Conservation (phyloP, 345 rosid genomes). For the Xanthoceras sorbifolium region DNA sequence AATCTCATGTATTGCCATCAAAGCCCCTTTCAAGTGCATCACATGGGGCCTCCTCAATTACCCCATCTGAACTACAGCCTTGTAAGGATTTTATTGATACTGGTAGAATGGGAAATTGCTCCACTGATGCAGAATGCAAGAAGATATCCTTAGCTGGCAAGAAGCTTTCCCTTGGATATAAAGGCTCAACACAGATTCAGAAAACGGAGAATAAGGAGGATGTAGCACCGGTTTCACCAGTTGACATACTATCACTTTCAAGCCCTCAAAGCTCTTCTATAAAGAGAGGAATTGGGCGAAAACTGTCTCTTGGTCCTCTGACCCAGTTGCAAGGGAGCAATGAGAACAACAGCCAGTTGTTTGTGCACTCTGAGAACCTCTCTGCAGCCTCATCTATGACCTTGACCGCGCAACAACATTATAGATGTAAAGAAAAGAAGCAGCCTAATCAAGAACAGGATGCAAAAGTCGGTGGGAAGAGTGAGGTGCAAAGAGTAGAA, state of each 20-base stretch:
- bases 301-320: conserved; percentile 36
- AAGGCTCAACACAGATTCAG: conserved; percentile 24
- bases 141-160: conserved; percentile 26
- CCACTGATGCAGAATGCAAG: conserved; percentile 15
- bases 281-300: conserved; percentile 27
- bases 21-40: background rate
- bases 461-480: conserved; percentile 18
- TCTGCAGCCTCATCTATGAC: conserved; percentile 14
- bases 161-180: conserved; percentile 52
- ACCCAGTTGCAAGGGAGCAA: conserved; percentile 27
- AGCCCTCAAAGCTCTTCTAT: conserved; percentile 19
- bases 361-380: conserved; percentile 4
- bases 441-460: conserved; percentile 20
- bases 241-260: conserved; percentile 18
- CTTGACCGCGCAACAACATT: background rate
- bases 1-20: conserved; percentile 6
- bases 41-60: conserved; percentile 1
- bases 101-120: conserved; percentile 12
- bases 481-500: conserved; percentile 25
- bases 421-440: conserved; percentile 2
- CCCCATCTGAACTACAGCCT: conserved; percentile 8
- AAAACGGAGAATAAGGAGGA: conserved; percentile 37
- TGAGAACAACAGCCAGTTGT: conserved; percentile 12
- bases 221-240: conserved; percentile 21
- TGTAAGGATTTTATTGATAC: conserved; percentile 19